Percentiles rank a stretch among this genome's conserved stretches.
These are phyloP conservation scores for Yarrowia galli DNA, from an alignment of 1,139 yeast species.

Conservation along the genomic window DNA sequence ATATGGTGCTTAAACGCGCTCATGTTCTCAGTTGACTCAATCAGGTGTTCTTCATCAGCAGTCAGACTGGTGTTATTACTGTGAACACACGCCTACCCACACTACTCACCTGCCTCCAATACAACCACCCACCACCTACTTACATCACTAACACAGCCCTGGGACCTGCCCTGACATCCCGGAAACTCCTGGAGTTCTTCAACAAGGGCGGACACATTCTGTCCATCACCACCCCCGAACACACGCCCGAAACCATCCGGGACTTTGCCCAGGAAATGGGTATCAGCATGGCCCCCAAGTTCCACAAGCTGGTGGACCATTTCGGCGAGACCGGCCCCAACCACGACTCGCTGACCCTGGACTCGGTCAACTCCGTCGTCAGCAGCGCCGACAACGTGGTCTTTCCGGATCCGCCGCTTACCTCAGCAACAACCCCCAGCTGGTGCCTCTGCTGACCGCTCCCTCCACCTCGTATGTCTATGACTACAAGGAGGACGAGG, in stretches of 20 bases:
- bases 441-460: slow-evolving; percentile 72
- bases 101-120: no score
- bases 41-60: no score
- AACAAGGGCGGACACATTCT: slow-evolving; percentile 77
- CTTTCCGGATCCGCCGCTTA: slow-evolving; percentile 62
- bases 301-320: slow-evolving; percentile 70
- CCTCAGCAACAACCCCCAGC: slow-evolving; percentile 66
- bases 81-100: no score
- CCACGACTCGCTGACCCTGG: slow-evolving; percentile 43
- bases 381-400: slow-evolving; percentile 42
- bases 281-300: slow-evolving; percentile 81
- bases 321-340: slow-evolving; percentile 54
- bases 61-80: no score
- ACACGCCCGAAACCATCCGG: slow-evolving; percentile 74
- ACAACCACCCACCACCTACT: no score
- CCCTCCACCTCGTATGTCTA: slow-evolving; percentile 71
- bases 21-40: no score
- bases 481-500: slow-evolving; percentile 56
- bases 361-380: slow-evolving; percentile 38
- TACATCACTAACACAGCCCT: slow-evolving; percentile 47
- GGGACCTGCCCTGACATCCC: slow-evolving; percentile 55
- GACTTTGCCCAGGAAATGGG: slow-evolving; percentile 80
- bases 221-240: slow-evolving; percentile 62
- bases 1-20: no score
- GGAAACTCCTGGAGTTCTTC: slow-evolving; percentile 61